phyloP scores from a whole-genome alignment of 1,284 basidiomycete genomes.

The Trametes hirsuta region DNA sequence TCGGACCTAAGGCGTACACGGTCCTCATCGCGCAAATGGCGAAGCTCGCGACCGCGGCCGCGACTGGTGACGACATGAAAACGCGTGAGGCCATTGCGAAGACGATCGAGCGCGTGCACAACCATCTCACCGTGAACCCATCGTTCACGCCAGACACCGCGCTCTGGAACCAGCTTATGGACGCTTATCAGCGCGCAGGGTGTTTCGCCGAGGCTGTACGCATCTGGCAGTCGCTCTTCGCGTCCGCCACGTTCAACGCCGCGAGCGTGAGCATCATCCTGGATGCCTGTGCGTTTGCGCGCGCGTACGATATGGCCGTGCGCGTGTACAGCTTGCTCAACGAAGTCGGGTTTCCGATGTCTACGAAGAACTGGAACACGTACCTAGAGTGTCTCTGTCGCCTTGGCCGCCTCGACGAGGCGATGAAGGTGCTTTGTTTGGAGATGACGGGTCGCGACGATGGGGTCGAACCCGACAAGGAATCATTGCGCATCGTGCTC shows the following conservation, averaged over 20 bases:
- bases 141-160: slow-evolving; percentile 73
- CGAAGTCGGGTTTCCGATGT: slow-evolving; percentile 54
- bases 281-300: slow-evolving; percentile 78
- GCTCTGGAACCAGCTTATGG: slow-evolving; percentile 90
- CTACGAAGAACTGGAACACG: slow-evolving; percentile 73
- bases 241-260: slow-evolving; percentile 60
- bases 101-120: slow-evolving; percentile 73
- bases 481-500: slow-evolving; percentile 54
- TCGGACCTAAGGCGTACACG: slow-evolving; percentile 70
- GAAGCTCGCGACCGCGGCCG: slow-evolving; percentile 42
- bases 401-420: slow-evolving; percentile 67
- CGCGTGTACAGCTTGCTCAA: slow-evolving; percentile 57
- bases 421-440: slow-evolving; percentile 63
- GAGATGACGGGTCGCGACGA: slow-evolving; percentile 59
- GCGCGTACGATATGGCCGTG: slow-evolving; percentile 52
- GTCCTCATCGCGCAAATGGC: slow-evolving; percentile 66
- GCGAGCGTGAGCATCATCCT: slow-evolving; percentile 81
- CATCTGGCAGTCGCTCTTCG: slow-evolving; percentile 82
- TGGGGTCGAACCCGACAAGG: slow-evolving; percentile 48
- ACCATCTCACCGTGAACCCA: slow-evolving; percentile 78
- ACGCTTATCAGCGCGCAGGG: slow-evolving; percentile 82
- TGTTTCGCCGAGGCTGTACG: slow-evolving; percentile 72
- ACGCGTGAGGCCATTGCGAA: slow-evolving; percentile 43
- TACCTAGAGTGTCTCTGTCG: slow-evolving; percentile 91
- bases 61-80: slow-evolving; percentile 21